Conservation (phyloP, 169 alveolate species). For the Neospora caninum region DNA sequence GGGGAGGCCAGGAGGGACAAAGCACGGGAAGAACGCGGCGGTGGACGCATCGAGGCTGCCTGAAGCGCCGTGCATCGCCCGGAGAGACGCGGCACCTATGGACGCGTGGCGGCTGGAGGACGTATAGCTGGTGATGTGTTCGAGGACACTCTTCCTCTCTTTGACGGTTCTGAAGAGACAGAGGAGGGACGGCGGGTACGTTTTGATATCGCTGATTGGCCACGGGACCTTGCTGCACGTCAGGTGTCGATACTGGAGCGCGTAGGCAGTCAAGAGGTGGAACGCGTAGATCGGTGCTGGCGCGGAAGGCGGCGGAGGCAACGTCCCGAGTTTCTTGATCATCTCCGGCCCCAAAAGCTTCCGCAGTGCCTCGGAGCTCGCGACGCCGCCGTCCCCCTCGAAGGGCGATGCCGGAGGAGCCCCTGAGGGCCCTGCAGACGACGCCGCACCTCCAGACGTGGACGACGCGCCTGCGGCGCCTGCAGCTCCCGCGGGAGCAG, state of each 20-base stretch:
- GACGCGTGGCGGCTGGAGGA: not conserved
- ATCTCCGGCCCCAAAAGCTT: not conserved
- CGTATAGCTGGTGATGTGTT: not conserved
- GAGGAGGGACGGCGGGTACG: constrained; percentile 55
- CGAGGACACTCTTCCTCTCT: not conserved
- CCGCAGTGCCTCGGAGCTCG: not conserved
- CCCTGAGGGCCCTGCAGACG: constrained; percentile 23
- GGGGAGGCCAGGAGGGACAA: not conserved
- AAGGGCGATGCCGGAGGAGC: not conserved
- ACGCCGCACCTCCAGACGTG: constrained; percentile 9
- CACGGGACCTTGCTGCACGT: constrained; percentile 67
- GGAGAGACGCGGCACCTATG: not conserved
- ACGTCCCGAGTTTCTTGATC: not conserved
- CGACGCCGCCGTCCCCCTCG: not conserved
- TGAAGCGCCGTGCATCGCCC: not conserved
- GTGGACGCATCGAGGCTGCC: not conserved
- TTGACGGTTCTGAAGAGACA: not conserved
- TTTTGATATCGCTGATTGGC: constrained; percentile 64
- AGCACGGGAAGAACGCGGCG: not conserved
- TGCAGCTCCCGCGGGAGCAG: not conserved
- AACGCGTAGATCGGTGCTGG: constrained; percentile 64
- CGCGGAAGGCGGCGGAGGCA: constrained; percentile 23
- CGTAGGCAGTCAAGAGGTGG: constrained; percentile 68
- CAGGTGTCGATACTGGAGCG: constrained; percentile 69
- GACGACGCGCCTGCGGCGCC: constrained; percentile 27